Evolutionary conservation across 2,329 filamentous ascomycete genomes (phyloP), one percentile per base, ranked within the genome.

Genomic region (Diaporthe citrichinensis): DNA sequence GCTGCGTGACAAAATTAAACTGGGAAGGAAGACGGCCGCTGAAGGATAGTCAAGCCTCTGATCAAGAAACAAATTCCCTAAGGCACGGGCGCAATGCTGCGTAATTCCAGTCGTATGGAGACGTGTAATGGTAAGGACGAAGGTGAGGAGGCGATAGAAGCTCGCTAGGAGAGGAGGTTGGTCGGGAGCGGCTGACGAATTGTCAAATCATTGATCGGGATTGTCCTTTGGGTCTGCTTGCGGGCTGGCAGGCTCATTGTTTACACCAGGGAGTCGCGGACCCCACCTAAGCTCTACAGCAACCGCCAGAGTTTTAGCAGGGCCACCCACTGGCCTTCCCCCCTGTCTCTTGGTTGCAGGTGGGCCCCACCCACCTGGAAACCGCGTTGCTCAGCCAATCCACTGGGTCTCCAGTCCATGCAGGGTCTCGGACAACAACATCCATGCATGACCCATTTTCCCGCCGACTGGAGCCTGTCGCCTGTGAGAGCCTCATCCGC

Each of bases 331-430:
- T 39, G 36, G 36, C 36, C 36, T 25, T 36, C 31, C 9, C 20
- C 31, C 9, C 61, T 31, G 39, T 6, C 39, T 3, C 39, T 65
- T 31, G 4, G n/a, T 23, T 25, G 41, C 31, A 59, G 34, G 39
- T 25, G 6, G 7, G 59, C 28, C 46, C 71, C 71, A 73, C 58
- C 71, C 49, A 25, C 71, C 46, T 73, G 58, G 57, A 61, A 67
- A 62, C 74, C 59, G 69, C 53, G 71, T 73, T 75, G 74, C 74
- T 76, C 44, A 71, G 74, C 61, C 74, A 76, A 74, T 75, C 39
- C 49, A 68, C 69, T 62, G 39, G 46, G 49, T n/a, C 44, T 55
- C 58, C 51, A n/a, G 49, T 49, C 31, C 39, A 36, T 46, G 46
- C 36, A 65, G 73, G 46, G 55, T 71, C 73, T 62, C 31, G 69